Percentiles rank a stretch among this genome's conserved stretches.
phyloP scores from a whole-genome alignment of 2,329 filamentous ascomycete genomes.

The Sphaceloma murrayae region DNA sequence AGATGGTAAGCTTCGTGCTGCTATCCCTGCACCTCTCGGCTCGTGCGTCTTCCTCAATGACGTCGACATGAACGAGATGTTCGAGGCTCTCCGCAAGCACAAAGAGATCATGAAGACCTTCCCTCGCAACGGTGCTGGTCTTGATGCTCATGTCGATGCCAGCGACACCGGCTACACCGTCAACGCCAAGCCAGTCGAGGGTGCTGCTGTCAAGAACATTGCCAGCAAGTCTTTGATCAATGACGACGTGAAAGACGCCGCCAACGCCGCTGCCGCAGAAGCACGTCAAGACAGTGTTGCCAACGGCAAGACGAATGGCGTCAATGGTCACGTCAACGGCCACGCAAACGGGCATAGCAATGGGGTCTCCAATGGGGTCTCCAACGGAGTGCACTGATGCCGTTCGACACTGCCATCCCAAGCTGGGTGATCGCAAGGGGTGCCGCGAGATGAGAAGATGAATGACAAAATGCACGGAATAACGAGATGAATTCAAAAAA shows the following conservation, averaged over 20 bases:
- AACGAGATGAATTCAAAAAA: constrained; percentile 1
- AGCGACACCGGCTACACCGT: constrained; percentile 56
- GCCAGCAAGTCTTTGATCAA: constrained; percentile 29
- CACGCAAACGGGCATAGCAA: constrained; percentile 20
- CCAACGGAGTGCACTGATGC: constrained; percentile 17
- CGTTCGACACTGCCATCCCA: neutral
- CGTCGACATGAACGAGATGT: constrained; percentile 52
- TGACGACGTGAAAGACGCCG: constrained; percentile 25
- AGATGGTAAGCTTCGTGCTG: constrained; percentile 57
- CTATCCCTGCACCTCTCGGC: constrained; percentile 59
- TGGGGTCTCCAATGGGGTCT: constrained; percentile 18
- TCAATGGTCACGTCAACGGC: constrained; percentile 26
- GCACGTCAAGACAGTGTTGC: constrained; percentile 16
- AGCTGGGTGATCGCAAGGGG: neutral
- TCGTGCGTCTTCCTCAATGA: constrained; percentile 61
- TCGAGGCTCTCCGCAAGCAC: constrained; percentile 50
- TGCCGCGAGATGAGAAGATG: neutral
- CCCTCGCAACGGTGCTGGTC: constrained; percentile 53
- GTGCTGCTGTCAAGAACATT: constrained; percentile 22
- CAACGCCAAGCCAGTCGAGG: constrained; percentile 35
- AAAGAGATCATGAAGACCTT: constrained; percentile 55
- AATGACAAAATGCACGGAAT: constrained; percentile 2
- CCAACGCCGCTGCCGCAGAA: neutral
- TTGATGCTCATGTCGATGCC: constrained; percentile 61
- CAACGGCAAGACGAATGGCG: constrained; percentile 20